Conservation (phyloP, 345 rosid genomes). For the Conringia planisiliqua region DNA sequence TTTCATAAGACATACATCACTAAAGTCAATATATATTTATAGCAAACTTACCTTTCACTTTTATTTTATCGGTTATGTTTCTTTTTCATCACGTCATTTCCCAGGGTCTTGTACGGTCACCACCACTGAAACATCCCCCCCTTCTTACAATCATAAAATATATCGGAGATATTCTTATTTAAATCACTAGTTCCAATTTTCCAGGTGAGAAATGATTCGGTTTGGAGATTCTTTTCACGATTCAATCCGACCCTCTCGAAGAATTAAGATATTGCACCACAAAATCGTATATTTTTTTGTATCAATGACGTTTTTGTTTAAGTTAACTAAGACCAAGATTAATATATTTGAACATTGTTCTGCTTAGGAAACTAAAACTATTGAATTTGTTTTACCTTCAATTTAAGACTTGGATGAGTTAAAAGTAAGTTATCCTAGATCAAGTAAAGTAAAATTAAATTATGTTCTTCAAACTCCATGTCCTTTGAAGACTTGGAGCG, state of each 20-base stretch:
- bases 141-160: neutral
- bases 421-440: neutral
- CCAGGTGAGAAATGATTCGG: no score
- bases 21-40: neutral
- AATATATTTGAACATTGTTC: neutral
- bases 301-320: no score
- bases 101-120: neutral
- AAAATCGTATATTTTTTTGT: neutral
- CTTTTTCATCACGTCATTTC: neutral
- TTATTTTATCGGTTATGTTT: constrained; percentile 3
- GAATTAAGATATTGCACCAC: neutral
- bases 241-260: no score
- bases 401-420: no score
- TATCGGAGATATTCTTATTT: no score
- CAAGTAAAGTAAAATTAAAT: neutral
- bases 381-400: no score
- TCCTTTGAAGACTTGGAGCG: no score
- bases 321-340: neutral
- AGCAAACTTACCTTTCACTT: neutral
- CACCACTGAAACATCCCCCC: neutral
- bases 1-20: neutral
- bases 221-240: no score
- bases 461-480: neutral
- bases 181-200: no score
- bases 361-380: neutral